phyloP scores from a whole-genome alignment of 2,329 filamentous ascomycete genomes.

The Arthrobotrys iridis region DNA sequence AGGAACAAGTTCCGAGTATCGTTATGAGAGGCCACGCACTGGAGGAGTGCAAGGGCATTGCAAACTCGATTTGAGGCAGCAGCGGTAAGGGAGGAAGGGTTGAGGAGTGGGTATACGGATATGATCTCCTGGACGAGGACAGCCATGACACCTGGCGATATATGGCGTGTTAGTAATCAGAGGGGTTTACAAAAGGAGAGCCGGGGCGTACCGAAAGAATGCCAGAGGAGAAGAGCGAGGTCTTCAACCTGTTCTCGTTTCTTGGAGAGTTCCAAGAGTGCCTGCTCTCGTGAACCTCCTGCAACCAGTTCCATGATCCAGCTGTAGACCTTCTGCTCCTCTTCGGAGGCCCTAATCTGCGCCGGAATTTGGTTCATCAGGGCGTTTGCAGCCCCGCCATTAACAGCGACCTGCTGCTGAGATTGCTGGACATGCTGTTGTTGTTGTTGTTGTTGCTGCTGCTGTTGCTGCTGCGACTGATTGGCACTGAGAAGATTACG shows the following conservation, averaged over 20 bases:
- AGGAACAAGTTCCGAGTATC: slow-evolving; percentile 94
- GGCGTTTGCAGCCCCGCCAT: slow-evolving; percentile 58
- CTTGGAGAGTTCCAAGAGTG: slow-evolving; percentile 94
- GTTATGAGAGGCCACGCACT: slow-evolving; percentile 97
- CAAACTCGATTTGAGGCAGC: slow-evolving; percentile 98
- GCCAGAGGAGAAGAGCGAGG: slow-evolving; percentile 94
- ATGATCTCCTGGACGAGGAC: slow-evolving; percentile 98
- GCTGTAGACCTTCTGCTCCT: slow-evolving; percentile 58
- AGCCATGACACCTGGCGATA: slow-evolving; percentile 86
- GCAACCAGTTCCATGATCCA: slow-evolving; percentile 59
- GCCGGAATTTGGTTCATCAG: slow-evolving; percentile 51
- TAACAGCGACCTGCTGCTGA: slow-evolving; percentile 67
- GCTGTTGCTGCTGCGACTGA: slow-evolving; percentile 38
- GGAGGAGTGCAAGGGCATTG: slow-evolving; percentile 92
- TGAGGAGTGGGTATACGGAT: slow-evolving; percentile 95
- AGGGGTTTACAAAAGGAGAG: not conserved
- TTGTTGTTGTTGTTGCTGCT: slow-evolving; percentile 26
- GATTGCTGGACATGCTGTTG: slow-evolving; percentile 60
- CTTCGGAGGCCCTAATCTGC: slow-evolving; percentile 56
- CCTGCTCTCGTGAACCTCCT: slow-evolving; percentile 77
- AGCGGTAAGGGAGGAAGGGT: slow-evolving; percentile 94
- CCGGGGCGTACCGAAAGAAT: slow-evolving; percentile 83
- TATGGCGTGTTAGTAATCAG: not conserved
- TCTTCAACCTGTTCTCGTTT: slow-evolving; percentile 98
- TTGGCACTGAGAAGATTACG: slow-evolving; percentile 41